Base-by-base conservation (phyloP, 1,284 basidiomycete species). In the Agaricales sp. region DNA sequence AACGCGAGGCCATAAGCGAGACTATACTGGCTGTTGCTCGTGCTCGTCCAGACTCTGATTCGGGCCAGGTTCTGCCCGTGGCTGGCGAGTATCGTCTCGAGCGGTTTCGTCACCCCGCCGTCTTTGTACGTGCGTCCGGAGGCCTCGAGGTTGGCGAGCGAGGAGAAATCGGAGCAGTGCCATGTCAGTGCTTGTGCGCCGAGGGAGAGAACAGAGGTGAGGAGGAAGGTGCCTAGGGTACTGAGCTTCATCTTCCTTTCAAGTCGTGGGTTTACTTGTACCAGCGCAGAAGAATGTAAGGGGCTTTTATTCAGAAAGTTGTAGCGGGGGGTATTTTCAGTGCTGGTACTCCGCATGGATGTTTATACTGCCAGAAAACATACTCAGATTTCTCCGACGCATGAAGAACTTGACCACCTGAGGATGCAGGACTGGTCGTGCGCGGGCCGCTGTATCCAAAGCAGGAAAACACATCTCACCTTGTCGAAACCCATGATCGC, bases 31-130 rank as follows among this genome's bases (percentile, higher is more conserved):
- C 71, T 67, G 44, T 64, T 61, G 54, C 61, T 67, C 22, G 66
- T 67, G 48, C 76, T 74, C 0, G 78, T 80, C 80, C 80, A 83
- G 14, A 83, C 63, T 3, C 80, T 67, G 47, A 81, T 75, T 14
- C 80, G 69, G 3, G 73, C 78, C 6, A 78, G 63, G 51, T 81
- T 80, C 45, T 68, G 64, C 23, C 79, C 80, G 55, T 78, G 73
- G 43, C 67, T 69, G 4, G 63, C 59, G 8, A 82, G 63, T 49
- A 83, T 82, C 0, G 63, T 70, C 56, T 82, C 80, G 50, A 80
- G 74, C 0, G 65, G 57, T 60, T 67, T 49, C 3, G 61, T 64
- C 1, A 61, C 56, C 2, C 72, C 73, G n/a, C 58, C 54, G 49
- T 78, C 75, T n/a, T 69, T 68, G 62, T 73, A 82, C 0, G 57